A percentile compares a stretch with the other conserved stretches of the same genome.
These are phyloP conservation scores for Paramecium bursaria DNA, from an alignment of 73 alveolate species.

Conservation along the genomic window DNA sequence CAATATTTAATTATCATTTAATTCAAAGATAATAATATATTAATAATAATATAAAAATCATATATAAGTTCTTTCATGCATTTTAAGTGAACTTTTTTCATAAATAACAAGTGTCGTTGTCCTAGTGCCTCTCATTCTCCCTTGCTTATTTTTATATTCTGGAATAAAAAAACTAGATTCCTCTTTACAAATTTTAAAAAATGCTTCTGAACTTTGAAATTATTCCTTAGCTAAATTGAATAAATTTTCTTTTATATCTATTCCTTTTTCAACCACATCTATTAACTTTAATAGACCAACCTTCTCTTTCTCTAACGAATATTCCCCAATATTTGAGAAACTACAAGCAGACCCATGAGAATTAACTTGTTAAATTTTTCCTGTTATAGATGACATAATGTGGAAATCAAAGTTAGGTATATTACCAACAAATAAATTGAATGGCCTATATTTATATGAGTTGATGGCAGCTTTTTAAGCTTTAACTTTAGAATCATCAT, in stretches of 20 bases:
- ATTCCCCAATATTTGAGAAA: neutral
- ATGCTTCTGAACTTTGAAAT: neutral
- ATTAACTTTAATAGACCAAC: neutral
- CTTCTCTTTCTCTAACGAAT: slow-evolving; percentile 1
- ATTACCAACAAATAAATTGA: slow-evolving; percentile 14
- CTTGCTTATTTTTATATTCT: neutral
- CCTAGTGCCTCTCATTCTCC: slow-evolving; percentile 14
- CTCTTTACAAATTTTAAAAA: neutral
- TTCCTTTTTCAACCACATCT: neutral
- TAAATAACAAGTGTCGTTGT: neutral
- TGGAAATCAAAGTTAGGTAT: neutral
- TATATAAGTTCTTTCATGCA: slow-evolving; percentile 4
- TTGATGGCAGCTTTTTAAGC: neutral
- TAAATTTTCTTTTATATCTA: neutral
- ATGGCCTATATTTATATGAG: neutral
- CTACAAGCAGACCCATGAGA: slow-evolving; percentile 6
- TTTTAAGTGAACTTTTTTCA: neutral
- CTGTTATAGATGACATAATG: neutral
- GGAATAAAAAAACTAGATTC: slow-evolving; percentile 6
- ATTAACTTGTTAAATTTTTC: neutral
- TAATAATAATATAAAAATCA: neutral
- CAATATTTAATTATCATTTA: too few species aligned
- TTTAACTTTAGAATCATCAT: neutral
- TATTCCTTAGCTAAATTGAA: slow-evolving; percentile 9
- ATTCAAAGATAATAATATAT: neutral